phyloP scores from a whole-genome alignment of 2,329 filamentous ascomycete species.

The Coniosporium tulheliwenetii region DNA sequence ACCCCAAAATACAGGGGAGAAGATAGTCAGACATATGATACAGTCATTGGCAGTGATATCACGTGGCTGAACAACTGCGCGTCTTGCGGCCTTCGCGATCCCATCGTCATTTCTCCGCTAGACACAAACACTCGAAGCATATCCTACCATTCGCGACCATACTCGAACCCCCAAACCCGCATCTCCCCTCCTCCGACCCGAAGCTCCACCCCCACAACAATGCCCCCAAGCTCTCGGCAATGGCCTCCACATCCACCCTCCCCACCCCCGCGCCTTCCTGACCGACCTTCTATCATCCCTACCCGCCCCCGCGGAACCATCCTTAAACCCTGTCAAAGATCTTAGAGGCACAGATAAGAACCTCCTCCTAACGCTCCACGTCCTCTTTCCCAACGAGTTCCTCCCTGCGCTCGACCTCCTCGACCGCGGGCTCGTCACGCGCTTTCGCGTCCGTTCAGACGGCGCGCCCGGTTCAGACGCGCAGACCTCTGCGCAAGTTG shows the following conservation, averaged over 20 bases:
- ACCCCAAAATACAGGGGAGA: too few species aligned
- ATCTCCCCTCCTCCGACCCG: not conserved
- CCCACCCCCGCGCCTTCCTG: constrained; percentile 8
- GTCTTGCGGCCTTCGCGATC: too few species aligned
- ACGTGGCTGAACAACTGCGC: too few species aligned
- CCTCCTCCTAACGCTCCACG: constrained; percentile 65
- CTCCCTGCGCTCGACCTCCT: constrained; percentile 79
- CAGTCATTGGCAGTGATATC: too few species aligned
- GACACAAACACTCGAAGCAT: too few species aligned
- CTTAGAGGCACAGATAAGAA: constrained; percentile 14
- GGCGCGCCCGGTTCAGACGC: not conserved
- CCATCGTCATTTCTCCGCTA: too few species aligned
- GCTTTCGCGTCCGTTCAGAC: constrained; percentile 16
- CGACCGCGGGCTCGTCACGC: constrained; percentile 57
- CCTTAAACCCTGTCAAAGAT: constrained; percentile 26
- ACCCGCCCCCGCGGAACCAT: constrained; percentile 10
- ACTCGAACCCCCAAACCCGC: not conserved
- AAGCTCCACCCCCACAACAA: not conserved
- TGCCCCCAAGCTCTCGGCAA: not conserved
- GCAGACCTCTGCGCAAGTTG: not conserved
- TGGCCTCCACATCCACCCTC: not conserved
- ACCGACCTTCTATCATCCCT: constrained; percentile 12
- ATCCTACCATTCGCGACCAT: too few species aligned
- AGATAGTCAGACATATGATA: too few species aligned
- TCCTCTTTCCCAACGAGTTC: constrained; percentile 65